phyloP scores from a whole-genome alignment of 352 stramenopile genomes.

The Discostella stelligera region DNA sequence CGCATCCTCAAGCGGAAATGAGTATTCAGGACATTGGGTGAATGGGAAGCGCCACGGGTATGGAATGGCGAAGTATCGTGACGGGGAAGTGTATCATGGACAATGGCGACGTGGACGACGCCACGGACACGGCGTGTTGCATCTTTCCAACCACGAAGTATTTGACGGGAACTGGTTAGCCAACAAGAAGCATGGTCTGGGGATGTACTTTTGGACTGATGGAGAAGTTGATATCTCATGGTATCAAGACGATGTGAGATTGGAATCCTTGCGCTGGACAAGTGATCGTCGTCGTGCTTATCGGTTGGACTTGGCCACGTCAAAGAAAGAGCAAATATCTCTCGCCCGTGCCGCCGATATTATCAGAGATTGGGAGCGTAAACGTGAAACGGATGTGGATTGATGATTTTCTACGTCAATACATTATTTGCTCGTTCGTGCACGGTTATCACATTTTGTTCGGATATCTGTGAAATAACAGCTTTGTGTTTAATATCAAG shows the following conservation, averaged over 20 bases:
- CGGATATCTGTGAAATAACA: too few species aligned
- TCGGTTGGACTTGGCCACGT: conserved; percentile 37
- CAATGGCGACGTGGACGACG: conserved; percentile 49
- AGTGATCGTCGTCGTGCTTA: conserved; percentile 42
- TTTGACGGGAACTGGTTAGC: conserved; percentile 50
- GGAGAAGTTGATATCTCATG: conserved; percentile 52
- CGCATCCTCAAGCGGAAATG: conserved; percentile 41
- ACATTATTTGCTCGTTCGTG: too few species aligned
- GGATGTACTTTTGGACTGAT: conserved; percentile 50
- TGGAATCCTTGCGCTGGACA: conserved; percentile 51
- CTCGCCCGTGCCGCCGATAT: conserved; percentile 33
- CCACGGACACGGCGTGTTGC: conserved; percentile 44
- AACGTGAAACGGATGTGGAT: conserved; percentile 5
- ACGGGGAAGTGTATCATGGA: conserved; percentile 50
- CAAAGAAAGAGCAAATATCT: conserved; percentile 46
- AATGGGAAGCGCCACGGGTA: conserved; percentile 47
- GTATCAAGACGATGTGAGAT: conserved; percentile 45
- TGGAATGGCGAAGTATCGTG: conserved; percentile 44
- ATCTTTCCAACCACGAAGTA: conserved; percentile 51
- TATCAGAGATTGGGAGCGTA: conserved; percentile 38
- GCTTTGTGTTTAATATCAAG: too few species aligned
- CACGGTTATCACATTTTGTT: too few species aligned
- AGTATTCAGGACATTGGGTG: conserved; percentile 48
- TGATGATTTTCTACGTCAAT: too few species aligned
- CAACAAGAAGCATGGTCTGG: conserved; percentile 55